Percentiles rank a stretch among this genome's conserved stretches.
These are phyloP conservation scores for Sporothrix variecibatus DNA, from an alignment of 2,329 filamentous ascomycete species.

Conservation along the genomic window DNA sequence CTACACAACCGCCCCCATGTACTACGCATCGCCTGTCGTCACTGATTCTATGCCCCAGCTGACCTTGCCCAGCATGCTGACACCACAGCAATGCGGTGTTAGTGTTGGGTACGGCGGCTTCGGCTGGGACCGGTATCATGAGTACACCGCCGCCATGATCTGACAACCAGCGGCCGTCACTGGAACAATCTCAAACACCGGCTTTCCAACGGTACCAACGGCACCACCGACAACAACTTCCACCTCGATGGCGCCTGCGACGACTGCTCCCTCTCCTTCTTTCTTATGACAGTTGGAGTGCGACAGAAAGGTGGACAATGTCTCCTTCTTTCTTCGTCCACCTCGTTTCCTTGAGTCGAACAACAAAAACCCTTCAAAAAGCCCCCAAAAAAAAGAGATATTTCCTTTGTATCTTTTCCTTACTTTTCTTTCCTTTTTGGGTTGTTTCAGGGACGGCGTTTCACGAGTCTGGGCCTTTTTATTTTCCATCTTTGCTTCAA, in stretches of 20 bases:
- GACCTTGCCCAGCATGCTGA: conserved; percentile 82
- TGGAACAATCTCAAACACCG: conserved; percentile 41
- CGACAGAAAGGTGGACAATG: not conserved
- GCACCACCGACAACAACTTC: conserved; percentile 1
- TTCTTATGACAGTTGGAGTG: conserved; percentile 6
- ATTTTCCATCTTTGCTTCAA: not conserved
- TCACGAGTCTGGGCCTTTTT: conserved; percentile 16
- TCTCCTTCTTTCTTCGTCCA: not conserved
- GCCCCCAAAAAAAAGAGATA: conserved; percentile 11
- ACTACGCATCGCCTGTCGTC: conserved; percentile 74
- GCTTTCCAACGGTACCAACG: conserved; percentile 47
- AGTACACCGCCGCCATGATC: conserved; percentile 78
- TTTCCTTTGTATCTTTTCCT: conserved; percentile 10
- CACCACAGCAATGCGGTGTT: conserved; percentile 75
- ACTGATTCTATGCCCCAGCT: conserved; percentile 73
- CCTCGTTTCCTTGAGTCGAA: not conserved
- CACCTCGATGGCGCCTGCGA: conserved; percentile 25
- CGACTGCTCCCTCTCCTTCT: conserved; percentile 26
- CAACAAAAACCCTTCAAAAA: not conserved
- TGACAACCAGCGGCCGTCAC: conserved; percentile 65
- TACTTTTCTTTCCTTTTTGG: conserved; percentile 13
- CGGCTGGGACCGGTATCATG: conserved; percentile 83
- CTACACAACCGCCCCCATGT: conserved; percentile 70
- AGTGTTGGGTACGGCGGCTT: conserved; percentile 75
- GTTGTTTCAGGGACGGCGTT: conserved; percentile 32